These are phyloP conservation scores for Botryotinia globosa DNA, from an alignment of 2,329 filamentous ascomycete genomes.

Conservation along the genomic window DNA sequence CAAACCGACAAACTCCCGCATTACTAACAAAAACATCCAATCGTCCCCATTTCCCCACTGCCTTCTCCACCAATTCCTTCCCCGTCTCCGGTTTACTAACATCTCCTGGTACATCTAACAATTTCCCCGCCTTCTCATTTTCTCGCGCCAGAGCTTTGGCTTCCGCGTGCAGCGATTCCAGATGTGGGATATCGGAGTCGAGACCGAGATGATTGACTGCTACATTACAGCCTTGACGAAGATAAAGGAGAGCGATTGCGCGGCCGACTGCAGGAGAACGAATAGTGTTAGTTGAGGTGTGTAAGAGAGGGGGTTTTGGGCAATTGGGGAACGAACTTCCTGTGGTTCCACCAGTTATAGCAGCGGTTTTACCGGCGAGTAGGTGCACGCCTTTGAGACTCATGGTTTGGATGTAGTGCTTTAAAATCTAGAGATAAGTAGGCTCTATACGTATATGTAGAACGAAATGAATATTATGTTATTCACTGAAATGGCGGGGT, in stretches of 20 bases:
- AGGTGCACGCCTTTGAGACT: conserved; percentile 9
- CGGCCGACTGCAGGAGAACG: conserved; percentile 60
- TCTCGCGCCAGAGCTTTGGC: conserved; percentile 48
- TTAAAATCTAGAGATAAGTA: neutral
- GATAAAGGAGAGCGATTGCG: conserved; percentile 77
- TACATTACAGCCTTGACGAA: conserved; percentile 74
- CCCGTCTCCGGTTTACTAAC: conserved; percentile 73
- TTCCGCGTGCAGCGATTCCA: conserved; percentile 52
- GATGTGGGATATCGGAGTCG: conserved; percentile 49
- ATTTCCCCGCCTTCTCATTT: conserved; percentile 45
- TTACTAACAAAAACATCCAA: conserved; percentile 83
- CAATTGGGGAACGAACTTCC: conserved; percentile 12
- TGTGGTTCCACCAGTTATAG: conserved; percentile 21
- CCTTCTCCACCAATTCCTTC: conserved; percentile 60
- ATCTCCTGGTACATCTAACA: conserved; percentile 73
- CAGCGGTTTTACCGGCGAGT: conserved; percentile 19
- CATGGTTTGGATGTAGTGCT: neutral
- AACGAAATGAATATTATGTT: neutral
- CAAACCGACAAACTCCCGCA: conserved; percentile 84
- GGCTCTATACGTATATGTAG: neutral
- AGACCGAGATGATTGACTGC: conserved; percentile 76
- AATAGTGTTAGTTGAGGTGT: neutral
- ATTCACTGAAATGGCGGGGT: neutral
- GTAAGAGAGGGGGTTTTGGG: conserved; percentile 39
- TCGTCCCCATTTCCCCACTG: conserved; percentile 59